phyloP scores from a whole-genome alignment of 2,329 filamentous ascomycete species.

The Phyllosticta capitalensis region DNA sequence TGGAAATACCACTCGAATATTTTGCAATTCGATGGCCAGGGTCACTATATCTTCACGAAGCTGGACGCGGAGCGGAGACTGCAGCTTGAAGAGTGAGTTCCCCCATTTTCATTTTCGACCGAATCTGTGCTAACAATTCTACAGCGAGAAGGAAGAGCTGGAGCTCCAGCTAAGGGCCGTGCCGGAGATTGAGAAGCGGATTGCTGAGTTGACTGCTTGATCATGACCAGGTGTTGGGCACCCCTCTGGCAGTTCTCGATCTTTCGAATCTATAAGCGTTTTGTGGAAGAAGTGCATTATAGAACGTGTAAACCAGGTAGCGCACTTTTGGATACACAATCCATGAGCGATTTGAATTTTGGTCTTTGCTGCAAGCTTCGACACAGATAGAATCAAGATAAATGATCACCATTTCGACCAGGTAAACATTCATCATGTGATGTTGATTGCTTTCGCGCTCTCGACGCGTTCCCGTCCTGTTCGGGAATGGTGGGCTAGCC shows the following conservation, averaged over 20 bases:
- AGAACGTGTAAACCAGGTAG: neutral
- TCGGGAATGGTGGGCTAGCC: neutral
- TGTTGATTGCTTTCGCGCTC: neutral
- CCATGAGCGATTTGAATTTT: neutral
- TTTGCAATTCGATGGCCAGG: slow-evolving; percentile 92
- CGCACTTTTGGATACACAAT: neutral
- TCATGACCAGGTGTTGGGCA: neutral
- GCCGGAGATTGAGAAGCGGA: slow-evolving; percentile 75
- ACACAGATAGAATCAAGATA: neutral
- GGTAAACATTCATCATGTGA: neutral
- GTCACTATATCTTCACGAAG: slow-evolving; percentile 78
- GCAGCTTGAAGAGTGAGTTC: slow-evolving; percentile 67
- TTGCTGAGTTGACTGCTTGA: slow-evolving; percentile 59
- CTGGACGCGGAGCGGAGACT: slow-evolving; percentile 81
- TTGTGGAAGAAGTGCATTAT: neutral
- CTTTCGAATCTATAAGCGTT: neutral
- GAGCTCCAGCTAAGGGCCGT: slow-evolving; percentile 77
- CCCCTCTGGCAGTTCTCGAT: neutral
- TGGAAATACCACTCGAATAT: slow-evolving; percentile 97
- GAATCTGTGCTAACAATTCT: slow-evolving; percentile 12
- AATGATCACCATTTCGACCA: too few relatives aligned
- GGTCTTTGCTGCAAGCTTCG: neutral
- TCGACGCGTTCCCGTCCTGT: neutral
- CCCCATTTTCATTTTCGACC: neutral
- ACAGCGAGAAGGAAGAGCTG: slow-evolving; percentile 83